These are phyloP conservation scores for Orbilia brochopaga DNA, from an alignment of 2,329 filamentous ascomycete genomes.

Conservation along the genomic window DNA sequence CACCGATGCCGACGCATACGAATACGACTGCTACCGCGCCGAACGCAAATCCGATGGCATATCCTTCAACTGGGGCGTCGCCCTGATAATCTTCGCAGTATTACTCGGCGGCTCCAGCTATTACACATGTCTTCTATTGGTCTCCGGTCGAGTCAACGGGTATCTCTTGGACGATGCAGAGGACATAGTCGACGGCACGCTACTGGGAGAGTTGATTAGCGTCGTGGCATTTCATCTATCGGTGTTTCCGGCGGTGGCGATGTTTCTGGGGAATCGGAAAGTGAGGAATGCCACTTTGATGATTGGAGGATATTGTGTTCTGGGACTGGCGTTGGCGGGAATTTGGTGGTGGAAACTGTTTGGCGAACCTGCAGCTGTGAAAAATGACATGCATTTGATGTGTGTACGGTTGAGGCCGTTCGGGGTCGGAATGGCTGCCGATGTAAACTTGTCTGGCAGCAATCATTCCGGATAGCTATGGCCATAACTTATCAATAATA, in stretches of 20 bases:
- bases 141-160: constrained; percentile 7
- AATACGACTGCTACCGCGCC: constrained; percentile 34
- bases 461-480: background rate
- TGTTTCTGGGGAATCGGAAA: constrained; percentile 21
- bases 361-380: background rate
- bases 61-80: constrained; percentile 29
- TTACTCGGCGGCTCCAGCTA: constrained; percentile 21
- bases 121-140: constrained; percentile 28
- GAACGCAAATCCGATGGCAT: constrained; percentile 24
- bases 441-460: background rate
- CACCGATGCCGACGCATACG: constrained; percentile 45
- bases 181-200: background rate
- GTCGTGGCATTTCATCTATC: constrained; percentile 31
- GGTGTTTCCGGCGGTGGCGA: constrained; percentile 19
- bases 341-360: constrained; percentile 26
- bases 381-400: background rate
- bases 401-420: background rate
- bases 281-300: constrained; percentile 1
- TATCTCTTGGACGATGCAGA: background rate
- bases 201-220: constrained; percentile 11
- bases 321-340: constrained; percentile 12
- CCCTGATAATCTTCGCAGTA: constrained; percentile 18
- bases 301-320: constrained; percentile 23
- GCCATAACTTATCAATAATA: background rate
- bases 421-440: background rate